Evolutionary conservation across 208 protist species (phyloP), one percentile per base, ranked within the genome.

Genomic region (Sergeia podlipaevii): DNA sequence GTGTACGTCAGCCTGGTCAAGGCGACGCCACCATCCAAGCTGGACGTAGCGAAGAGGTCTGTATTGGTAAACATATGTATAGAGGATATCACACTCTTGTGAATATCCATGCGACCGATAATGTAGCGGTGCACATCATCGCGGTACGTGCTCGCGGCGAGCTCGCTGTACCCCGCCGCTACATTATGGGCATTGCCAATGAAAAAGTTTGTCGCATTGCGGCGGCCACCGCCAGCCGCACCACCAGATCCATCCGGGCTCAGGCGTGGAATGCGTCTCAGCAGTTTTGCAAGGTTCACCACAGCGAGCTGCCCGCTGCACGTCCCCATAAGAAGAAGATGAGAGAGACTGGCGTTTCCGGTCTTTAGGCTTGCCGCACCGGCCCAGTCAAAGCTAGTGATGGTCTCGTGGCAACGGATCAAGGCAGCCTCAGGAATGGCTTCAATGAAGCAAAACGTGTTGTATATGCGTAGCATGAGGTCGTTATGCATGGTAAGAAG

Each of bases 381-480:
- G 34, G 43, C 59, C 83, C 83, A 91, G 27, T 86, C 83, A 52
- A 86, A 73, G 34, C 65, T 60, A 7, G 77, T 74, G 13, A 86
- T 60, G 10, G 83, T 86, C 47, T 91, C 78, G 6, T 17, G 13
- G 38, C 59, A 84, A 10, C 59, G 61, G 43, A 91, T 29, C 20
- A 71, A 48, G 11, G 66, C 58, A 23, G 72, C 65, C 54, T 91
- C 83, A 0, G 83, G 83, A 48, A 85, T 17, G 32, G 76, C 70
- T 70, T 77, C 75, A 45, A 86, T 44, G 20, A 77, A 76, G 36
- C 62, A 64, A 30, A 70, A 66, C 49, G 71, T 80, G 38, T 60
- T 56, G 60, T 82, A 91, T 18, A 91, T 47, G 26, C 83, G 83
- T 6, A 91, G 54, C 8, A 85, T 57, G 34, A 91, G 62, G 62